Percentiles rank a stretch among this genome's conserved stretches.
phyloP scores from a whole-genome alignment of 2,329 filamentous ascomycete genomes.

The Aureobasidium uvarum region DNA sequence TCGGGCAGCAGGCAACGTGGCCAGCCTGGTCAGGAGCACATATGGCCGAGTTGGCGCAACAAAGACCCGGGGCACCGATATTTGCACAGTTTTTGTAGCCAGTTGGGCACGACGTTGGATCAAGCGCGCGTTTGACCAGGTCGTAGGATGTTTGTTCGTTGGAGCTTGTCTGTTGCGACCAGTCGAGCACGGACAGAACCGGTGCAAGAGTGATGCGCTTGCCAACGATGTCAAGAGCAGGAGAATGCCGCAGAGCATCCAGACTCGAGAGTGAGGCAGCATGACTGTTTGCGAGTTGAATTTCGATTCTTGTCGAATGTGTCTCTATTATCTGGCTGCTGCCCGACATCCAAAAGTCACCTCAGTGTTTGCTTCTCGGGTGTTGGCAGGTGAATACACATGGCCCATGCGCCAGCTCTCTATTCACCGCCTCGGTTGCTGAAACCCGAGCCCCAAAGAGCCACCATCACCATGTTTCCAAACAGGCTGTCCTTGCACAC shows the following conservation, averaged over 20 bases:
- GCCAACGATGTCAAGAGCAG: not conserved
- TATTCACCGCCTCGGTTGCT: too few relatives aligned
- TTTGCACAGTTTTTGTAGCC: constrained; percentile 54
- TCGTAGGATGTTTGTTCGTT: constrained; percentile 28
- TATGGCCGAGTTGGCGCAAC: constrained; percentile 54
- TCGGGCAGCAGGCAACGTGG: constrained; percentile 62
- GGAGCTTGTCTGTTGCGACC: constrained; percentile 7
- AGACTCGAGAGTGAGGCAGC: not conserved
- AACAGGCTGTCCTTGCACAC: not conserved
- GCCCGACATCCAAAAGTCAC: not conserved
- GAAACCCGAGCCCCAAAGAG: not conserved
- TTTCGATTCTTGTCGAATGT: not conserved
- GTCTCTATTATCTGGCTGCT: not conserved
- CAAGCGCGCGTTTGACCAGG: constrained; percentile 39
- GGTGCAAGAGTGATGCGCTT: constrained; percentile 26
- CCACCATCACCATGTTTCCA: not conserved
- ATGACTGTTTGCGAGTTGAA: not conserved
- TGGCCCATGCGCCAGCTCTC: not conserved
- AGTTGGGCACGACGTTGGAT: constrained; percentile 48
- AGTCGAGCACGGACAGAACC: constrained; percentile 25
- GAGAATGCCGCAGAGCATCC: not conserved
- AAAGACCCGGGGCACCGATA: constrained; percentile 54
- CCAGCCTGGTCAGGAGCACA: constrained; percentile 58
- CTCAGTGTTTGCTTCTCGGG: constrained; percentile 16
- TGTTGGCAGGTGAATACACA: constrained; percentile 24